Base-by-base conservation (phyloP, 192 early-diverging fungal genomes). In the Coemansia furcata region DNA sequence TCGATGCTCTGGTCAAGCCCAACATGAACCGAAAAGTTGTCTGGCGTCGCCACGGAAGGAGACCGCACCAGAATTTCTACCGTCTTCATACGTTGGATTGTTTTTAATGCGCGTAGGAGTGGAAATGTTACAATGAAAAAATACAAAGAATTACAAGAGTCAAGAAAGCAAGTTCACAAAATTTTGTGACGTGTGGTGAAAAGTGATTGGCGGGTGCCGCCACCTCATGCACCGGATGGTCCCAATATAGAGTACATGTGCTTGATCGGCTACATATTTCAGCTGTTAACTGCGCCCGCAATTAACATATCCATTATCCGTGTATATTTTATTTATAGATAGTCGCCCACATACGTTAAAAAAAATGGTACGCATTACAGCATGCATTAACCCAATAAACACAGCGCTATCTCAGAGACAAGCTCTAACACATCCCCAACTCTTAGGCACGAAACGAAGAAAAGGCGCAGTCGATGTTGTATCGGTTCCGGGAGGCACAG, bases 381-480 rank as follows among this genome's bases (percentile, higher is more conserved):
- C 46, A 23, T 21, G 46, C 19, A 21, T 10, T 21, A 23, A 1
- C 19, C 2, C 46, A 19, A 49, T 6, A 49, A 26, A 26, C 19
- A 21, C 19, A 23, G 10, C 19, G 9, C 46, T 21, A 49, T n/a
- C 19, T 3, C 19, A 32, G 29, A 12, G 15, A 55, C 32, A 3
- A 10, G 1, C 19, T 4, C 59, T 60, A 60, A 61, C 60, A 39
- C 35, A 9, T 50, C 36, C 21, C 19, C 40, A 32, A 14, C 54
- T 17, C 55, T 9, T 71, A 71, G 96, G 96, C 96, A 35, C 90
- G 95, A 74, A 98, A 98, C 78, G 91, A 98, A 81, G 96, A 98
- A 73, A 98, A 98, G 78, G 96, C 96, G 23, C 95, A 98, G 89
- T 94, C 96, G 36, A 97, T 97, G 95, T 89, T 98, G 19, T 96